These are phyloP conservation scores for Asterophora parasitica DNA, from an alignment of 768 basidiomycete species.

Conservation along the genomic window DNA sequence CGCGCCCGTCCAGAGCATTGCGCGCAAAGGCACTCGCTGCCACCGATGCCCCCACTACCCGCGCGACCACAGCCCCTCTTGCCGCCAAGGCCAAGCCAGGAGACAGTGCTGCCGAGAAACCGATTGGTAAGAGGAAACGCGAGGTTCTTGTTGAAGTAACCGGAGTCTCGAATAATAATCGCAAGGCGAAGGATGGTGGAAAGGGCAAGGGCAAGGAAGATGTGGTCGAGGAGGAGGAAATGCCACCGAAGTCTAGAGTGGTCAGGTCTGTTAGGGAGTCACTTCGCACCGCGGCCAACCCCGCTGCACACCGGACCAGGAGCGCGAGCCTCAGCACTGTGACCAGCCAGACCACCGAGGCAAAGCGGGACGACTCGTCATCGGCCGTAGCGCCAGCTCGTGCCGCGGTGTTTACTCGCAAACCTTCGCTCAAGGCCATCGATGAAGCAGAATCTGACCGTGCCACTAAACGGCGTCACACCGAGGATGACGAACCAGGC, in stretches of 20 bases:
- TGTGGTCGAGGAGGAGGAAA: slow-evolving; percentile 25
- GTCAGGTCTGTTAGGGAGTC: slow-evolving; percentile 30
- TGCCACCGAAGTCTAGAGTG: slow-evolving; percentile 21
- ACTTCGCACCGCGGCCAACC: slow-evolving; percentile 31
- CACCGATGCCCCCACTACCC: slow-evolving; percentile 28
- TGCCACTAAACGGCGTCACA: slow-evolving; percentile 60
- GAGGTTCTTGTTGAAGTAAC: slow-evolving; percentile 72
- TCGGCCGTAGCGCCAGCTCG: slow-evolving; percentile 3
- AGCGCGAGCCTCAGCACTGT: slow-evolving; percentile 9
- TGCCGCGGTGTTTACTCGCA: slow-evolving; percentile 12
- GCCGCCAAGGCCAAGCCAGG: slow-evolving; percentile 35
- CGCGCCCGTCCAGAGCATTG: slow-evolving; percentile 47
- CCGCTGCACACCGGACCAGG: slow-evolving; percentile 13
- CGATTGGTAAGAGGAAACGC: slow-evolving; percentile 66
- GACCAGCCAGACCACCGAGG: slow-evolving; percentile 2
- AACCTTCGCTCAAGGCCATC: slow-evolving; percentile 16
- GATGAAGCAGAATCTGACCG: slow-evolving; percentile 44
- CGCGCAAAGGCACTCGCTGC: slow-evolving; percentile 52
- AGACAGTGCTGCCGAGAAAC: slow-evolving; percentile 30
- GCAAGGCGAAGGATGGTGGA: slow-evolving; percentile 16
- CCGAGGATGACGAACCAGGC: slow-evolving; percentile 31
- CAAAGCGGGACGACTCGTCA: slow-evolving; percentile 1
- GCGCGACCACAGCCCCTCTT: slow-evolving; percentile 32
- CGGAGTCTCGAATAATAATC: slow-evolving; percentile 31
- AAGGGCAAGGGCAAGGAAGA: slow-evolving; percentile 45